Percentiles rank a stretch among this genome's conserved stretches.
Evolutionary conservation across 805 yeast species (phyloP).

Genomic region (Yarrowia divulgata): DNA sequence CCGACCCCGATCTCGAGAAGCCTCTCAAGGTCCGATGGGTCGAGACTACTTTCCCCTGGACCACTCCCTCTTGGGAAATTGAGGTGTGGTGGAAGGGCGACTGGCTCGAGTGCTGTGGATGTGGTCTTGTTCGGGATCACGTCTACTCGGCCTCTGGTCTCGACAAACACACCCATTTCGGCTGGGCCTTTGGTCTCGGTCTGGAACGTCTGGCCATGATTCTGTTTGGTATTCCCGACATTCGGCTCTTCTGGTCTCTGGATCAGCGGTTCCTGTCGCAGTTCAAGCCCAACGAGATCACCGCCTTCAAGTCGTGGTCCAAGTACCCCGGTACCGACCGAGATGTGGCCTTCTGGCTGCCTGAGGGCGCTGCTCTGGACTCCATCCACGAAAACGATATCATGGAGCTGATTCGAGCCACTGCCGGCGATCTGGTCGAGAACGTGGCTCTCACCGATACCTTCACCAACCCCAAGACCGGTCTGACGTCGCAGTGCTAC

Average conservation of each 20-base stretch:
- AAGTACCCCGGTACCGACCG: constrained; percentile 86
- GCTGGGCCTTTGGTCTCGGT: constrained; percentile 99
- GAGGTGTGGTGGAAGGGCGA: constrained; percentile 99
- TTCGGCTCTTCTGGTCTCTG: constrained; percentile 86
- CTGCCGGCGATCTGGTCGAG: constrained; percentile 89
- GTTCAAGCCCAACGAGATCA: constrained; percentile 68
- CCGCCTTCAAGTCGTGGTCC: constrained; percentile 84
- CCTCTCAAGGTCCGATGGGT: constrained; percentile 93
- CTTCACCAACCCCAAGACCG: constrained; percentile 84
- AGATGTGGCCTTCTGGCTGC: constrained; percentile 93
- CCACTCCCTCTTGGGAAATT: constrained; percentile 97
- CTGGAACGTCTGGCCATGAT: constrained; percentile 95
- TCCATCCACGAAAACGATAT: constrained; percentile 83
- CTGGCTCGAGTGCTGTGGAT: constrained; percentile 97
- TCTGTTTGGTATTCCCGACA: constrained; percentile 93
- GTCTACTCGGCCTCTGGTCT: constrained; percentile 78
- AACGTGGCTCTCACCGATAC: constrained; percentile 81
- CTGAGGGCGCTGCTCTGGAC: constrained; percentile 49
- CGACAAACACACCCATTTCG: constrained; percentile 58
- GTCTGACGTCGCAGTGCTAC: constrained; percentile 80
- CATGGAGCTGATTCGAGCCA: constrained; percentile 85
- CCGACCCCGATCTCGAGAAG: constrained; percentile 66
- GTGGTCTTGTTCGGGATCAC: constrained; percentile 85
- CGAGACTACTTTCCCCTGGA: constrained; percentile 97
- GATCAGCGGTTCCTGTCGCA: constrained; percentile 81